Evolutionary conservation across 306 rosid species (phyloP), one percentile per base, ranked within the genome.

Genomic region (Urtica urens): DNA sequence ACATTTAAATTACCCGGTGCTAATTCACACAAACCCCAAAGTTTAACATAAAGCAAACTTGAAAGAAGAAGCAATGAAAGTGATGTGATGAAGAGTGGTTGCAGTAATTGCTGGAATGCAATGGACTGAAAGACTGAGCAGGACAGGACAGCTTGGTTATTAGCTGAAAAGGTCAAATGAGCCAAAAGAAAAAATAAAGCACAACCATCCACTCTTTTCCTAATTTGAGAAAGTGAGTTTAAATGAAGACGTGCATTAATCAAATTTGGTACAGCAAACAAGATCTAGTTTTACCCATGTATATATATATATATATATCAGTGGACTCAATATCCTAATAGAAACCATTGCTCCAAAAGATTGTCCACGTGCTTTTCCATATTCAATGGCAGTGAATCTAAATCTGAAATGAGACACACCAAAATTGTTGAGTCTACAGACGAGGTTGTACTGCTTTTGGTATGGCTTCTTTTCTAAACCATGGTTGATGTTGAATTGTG

Each of bases 131-230:
- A n/a, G n/a, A n/a, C n/a, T n/a, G n/a, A n/a, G n/a, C n/a, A n/a
- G n/a, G n/a, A n/a, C n/a, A n/a, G 42, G 16, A 13, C 12, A 35
- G 39, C 50, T 23, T 40, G 58, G 35, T 19, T 5, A 25, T 10
- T n/a, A 3, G 5, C 38, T 49, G 20, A 47, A 60, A 38, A 72
- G 53, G 66, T 37, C 43, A 45, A 50, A 31, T 14, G 27, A 10
- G 13, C 38, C 23, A 38, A 37, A 38, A 13, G 13, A 31, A 35
- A 35, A 35, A 35, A 10, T n/a, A n/a, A n/a, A 5, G 18, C 18
- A 25, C 6, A 23, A n/a, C 33, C 23, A 30, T 10, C 16, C 12
- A 29, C 25, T 69, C 66, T 40, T 62, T 51, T 57, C 58, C 10
- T 49, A 26, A 20, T 23, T 35, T 41, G 28, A 38, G 44, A 21